These are phyloP conservation scores for Acanthamoeba castellanii DNA, from an alignment of 208 protist genomes.

Conservation along the genomic window DNA sequence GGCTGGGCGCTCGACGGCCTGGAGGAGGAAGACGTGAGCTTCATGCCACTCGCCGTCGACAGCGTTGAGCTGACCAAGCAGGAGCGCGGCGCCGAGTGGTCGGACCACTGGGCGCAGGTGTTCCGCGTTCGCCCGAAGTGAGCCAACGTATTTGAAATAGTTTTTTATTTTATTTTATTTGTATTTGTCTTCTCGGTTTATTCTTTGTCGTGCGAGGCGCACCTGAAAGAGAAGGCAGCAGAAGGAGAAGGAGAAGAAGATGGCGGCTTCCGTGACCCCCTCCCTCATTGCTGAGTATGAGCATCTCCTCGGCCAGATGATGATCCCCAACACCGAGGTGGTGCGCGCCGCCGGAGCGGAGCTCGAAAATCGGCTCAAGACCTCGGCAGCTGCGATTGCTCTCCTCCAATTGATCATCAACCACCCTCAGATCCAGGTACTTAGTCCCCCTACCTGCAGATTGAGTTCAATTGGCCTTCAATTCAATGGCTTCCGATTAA, in stretches of 20 bases:
- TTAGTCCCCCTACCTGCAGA: not conserved
- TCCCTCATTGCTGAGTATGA: slow-evolving; percentile 40
- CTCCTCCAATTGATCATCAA: slow-evolving; percentile 46
- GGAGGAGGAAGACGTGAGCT: not conserved
- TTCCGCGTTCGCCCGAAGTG: not conserved
- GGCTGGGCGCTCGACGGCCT: not conserved
- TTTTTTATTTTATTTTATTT: too few species aligned
- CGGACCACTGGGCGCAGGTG: slow-evolving; percentile 30
- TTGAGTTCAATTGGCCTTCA: too few species aligned
- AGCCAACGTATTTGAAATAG: not conserved
- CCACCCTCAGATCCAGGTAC: slow-evolving; percentile 27
- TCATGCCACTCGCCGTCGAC: not conserved
- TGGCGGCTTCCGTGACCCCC: slow-evolving; percentile 38
- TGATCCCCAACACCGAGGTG: slow-evolving; percentile 59
- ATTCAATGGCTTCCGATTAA: not conserved
- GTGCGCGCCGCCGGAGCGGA: slow-evolving; percentile 57
- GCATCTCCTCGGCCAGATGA: slow-evolving; percentile 27
- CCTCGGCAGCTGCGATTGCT: not conserved
- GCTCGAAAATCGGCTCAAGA: slow-evolving; percentile 35
- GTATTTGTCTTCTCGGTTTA: too few species aligned
- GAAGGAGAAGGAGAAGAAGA: slow-evolving; percentile 11
- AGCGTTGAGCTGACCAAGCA: too few species aligned
- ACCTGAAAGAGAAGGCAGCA: not conserved
- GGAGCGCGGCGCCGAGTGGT: not conserved
- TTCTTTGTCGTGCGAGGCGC: too few species aligned